A percentile compares a stretch with the other conserved stretches of the same genome.
Evolutionary conservation across 148 eudicot genomes (phyloP).

Genomic region (Tetragonia tetragonoides): DNA sequence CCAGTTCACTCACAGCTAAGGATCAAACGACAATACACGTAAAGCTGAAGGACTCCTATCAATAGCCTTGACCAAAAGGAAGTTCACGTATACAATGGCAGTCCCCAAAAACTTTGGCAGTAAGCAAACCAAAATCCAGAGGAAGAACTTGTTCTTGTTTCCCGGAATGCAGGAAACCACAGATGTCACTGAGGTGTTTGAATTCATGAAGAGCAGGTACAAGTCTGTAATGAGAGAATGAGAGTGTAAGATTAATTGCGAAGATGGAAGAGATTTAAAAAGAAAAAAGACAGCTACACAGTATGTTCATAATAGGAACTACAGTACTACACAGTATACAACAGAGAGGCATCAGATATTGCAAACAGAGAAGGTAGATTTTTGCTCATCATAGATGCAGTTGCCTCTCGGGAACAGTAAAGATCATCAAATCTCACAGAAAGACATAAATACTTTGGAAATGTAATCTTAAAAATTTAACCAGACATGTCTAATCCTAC

Average conservation of each 20-base stretch:
- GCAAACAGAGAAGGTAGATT: not conserved
- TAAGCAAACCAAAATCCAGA: slow-evolving; percentile 61
- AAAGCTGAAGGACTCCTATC: slow-evolving; percentile 47
- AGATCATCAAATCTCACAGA: not conserved
- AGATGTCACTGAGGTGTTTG: slow-evolving; percentile 55
- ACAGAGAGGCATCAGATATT: not conserved
- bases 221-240: slow-evolving; percentile 43
- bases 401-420: not conserved
- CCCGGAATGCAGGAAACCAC: slow-evolving; percentile 92
- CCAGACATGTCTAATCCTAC: not conserved
- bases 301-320: not conserved
- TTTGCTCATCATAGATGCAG: not conserved
- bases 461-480: not conserved
- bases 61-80: slow-evolving; percentile 53
- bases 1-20: slow-evolving; percentile 27
- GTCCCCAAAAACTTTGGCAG: slow-evolving; percentile 57
- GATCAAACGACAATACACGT: slow-evolving; percentile 34
- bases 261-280: not conserved
- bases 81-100: slow-evolving; percentile 42
- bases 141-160: slow-evolving; percentile 69
- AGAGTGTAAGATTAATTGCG: not conserved
- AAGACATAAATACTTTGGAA: not conserved
- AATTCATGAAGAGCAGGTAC: slow-evolving; percentile 82
- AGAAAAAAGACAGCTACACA: no score
- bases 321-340: not conserved